Evolutionary conservation across 225 moss, liverwort and hornwort species (phyloP).

Genomic region (Bryoerythrophyllum caledonicum): DNA sequence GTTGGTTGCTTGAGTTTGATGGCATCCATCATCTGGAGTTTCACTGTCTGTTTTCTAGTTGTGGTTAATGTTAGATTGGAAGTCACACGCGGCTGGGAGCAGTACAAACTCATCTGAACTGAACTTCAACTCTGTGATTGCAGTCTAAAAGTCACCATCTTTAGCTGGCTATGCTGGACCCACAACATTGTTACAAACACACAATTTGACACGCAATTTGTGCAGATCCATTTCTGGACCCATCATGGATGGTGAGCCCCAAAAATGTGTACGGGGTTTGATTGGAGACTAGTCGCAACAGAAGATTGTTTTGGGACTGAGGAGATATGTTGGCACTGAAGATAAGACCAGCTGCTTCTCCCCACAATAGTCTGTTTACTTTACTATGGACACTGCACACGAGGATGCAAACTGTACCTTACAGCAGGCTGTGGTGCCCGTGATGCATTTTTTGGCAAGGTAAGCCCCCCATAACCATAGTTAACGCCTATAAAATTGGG

Average conservation of each 20-base stretch:
- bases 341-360: constrained; percentile 18
- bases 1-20: neutral
- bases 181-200: neutral
- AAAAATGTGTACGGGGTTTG: neutral
- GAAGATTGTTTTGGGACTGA: neutral
- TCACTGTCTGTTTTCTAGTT: neutral
- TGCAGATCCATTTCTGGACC: too few relatives aligned
- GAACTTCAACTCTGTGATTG: too few relatives aligned
- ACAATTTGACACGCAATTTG: neutral
- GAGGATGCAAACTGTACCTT: neutral
- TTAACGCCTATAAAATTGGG: too few relatives aligned
- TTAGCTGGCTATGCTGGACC: too few relatives aligned
- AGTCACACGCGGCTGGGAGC: too few relatives aligned
- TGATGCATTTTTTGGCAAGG: constrained; percentile 9
- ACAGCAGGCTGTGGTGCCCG: neutral
- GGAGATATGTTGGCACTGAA: neutral
- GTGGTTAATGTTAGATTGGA: neutral
- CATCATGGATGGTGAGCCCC: neutral
- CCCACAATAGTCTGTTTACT: neutral
- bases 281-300: neutral
- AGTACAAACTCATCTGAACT: too few relatives aligned
- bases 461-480: too few relatives aligned
- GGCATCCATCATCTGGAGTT: neutral
- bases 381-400: constrained; percentile 7
- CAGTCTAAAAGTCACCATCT: too few relatives aligned